Percentiles rank a stretch among this genome's conserved stretches.
These are phyloP conservation scores for Pichia sp. DNA, from an alignment of 1,139 yeast genomes.

Conservation along the genomic window DNA sequence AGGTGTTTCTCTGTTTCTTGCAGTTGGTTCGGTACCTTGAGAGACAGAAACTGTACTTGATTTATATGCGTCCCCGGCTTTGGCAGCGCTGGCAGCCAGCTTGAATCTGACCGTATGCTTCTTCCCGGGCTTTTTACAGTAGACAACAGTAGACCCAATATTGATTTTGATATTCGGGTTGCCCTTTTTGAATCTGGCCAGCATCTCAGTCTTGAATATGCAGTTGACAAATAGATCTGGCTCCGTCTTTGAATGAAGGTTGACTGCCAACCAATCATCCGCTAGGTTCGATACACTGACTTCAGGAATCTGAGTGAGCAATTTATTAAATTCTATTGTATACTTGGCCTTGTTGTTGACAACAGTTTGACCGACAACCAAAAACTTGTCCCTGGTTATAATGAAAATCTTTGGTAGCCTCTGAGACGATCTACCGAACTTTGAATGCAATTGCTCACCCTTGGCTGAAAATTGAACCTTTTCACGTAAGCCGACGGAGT, in stretches of 20 bases:
- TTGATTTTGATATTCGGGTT: conserved; percentile 57
- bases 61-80: conserved; percentile 67
- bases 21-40: conserved; percentile 71
- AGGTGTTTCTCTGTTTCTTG: conserved; percentile 72
- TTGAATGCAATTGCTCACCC: conserved; percentile 77
- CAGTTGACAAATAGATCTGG: conserved; percentile 83
- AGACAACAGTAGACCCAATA: conserved; percentile 69
- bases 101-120: conserved; percentile 68
- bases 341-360: conserved; percentile 70
- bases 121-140: conserved; percentile 89
- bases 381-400: conserved; percentile 55
- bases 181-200: conserved; percentile 66
- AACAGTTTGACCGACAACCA: conserved; percentile 64
- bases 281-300: conserved; percentile 71
- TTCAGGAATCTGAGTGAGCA: conserved; percentile 56
- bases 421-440: conserved; percentile 89
- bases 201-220: conserved; percentile 83
- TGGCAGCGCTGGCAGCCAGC: conserved; percentile 56
- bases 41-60: conserved; percentile 82
- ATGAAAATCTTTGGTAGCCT: conserved; percentile 71
- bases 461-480: conserved; percentile 70
- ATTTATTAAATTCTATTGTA: conserved; percentile 58
- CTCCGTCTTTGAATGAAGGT: conserved; percentile 47
- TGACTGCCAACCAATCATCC: conserved; percentile 91
- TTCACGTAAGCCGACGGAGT: conserved; percentile 67